Conservation (phyloP, 1,284 basidiomycete genomes). For the Ustilago hordei region DNA sequence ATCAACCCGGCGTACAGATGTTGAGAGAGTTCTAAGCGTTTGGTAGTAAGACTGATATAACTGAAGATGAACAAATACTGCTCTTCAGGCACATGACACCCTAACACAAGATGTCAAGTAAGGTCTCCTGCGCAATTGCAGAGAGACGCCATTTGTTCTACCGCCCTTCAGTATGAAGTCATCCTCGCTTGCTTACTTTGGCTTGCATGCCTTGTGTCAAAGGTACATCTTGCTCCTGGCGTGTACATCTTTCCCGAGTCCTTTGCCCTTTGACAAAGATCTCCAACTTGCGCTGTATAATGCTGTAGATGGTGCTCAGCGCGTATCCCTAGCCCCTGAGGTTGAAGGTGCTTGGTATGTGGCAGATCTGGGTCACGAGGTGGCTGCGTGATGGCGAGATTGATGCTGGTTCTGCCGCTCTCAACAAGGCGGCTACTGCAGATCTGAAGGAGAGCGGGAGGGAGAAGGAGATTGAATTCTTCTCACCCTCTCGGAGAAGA, state of each 20-base stretch:
- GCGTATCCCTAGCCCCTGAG: not conserved
- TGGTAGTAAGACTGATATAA: not conserved
- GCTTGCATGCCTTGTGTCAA: not conserved
- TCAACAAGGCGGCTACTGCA: not conserved
- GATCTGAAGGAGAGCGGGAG: not conserved
- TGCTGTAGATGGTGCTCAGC: not conserved
- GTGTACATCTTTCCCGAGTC: not conserved
- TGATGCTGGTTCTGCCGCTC: not conserved
- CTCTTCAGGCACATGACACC: constrained; percentile 1
- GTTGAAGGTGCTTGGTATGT: not conserved
- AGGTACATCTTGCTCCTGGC: constrained; percentile 5
- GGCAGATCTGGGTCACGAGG: not conserved
- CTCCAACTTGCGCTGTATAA: not conserved
- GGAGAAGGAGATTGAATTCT: not conserved
- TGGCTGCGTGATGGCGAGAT: not conserved
- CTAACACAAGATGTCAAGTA: constrained; percentile 4
- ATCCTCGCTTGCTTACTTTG: not conserved
- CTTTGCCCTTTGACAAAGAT: not conserved
- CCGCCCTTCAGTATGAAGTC: not conserved
- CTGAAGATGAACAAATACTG: not conserved
- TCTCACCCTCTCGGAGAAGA: constrained; percentile 9
- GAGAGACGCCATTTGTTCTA: not conserved
- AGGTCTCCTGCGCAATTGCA: not conserved
- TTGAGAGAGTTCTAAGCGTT: not conserved
- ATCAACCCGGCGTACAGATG: not conserved